Evolutionary conservation across 2,329 filamentous ascomycete species (phyloP).

Genomic region (Epichloe sibirici): DNA sequence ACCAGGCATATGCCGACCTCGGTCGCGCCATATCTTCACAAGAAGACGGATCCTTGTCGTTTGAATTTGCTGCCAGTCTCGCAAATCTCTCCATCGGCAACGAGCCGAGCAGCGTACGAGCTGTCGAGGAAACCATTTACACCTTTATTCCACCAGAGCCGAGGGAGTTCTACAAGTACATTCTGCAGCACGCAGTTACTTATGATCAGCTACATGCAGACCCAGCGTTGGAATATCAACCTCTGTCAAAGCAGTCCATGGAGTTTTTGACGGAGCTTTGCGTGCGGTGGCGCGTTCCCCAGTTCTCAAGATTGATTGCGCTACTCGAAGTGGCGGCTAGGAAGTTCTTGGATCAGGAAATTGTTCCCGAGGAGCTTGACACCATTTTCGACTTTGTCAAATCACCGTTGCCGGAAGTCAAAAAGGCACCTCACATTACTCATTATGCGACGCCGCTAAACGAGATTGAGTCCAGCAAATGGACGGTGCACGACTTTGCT

Average conservation of each 20-base stretch:
- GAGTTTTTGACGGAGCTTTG: conserved; percentile 79
- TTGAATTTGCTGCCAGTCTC: conserved; percentile 59
- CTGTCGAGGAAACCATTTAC: conserved; percentile 56
- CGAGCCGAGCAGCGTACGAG: conserved; percentile 36
- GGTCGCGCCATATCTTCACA: conserved; percentile 37
- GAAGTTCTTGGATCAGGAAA: conserved; percentile 75
- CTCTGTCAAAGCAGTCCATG: conserved; percentile 64
- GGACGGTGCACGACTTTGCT: conserved; percentile 57
- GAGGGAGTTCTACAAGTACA: conserved; percentile 68
- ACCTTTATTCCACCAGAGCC: conserved; percentile 84
- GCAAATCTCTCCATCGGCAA: conserved; percentile 51
- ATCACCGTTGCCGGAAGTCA: conserved; percentile 52
- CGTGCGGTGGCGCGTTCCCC: conserved; percentile 78
- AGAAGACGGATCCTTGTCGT: conserved; percentile 28
- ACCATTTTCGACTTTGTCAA: conserved; percentile 74
- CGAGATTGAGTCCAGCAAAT: conserved; percentile 46
- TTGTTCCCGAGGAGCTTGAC: conserved; percentile 71
- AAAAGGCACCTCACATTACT: conserved; percentile 47
- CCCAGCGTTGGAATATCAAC: conserved; percentile 34
- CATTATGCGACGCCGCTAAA: conserved; percentile 36
- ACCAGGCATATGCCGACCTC: conserved; percentile 41
- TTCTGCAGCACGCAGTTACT: conserved; percentile 64
- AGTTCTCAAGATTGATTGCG: conserved; percentile 65
- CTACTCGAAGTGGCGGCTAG: conserved; percentile 76
- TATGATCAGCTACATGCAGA: conserved; percentile 48